These are phyloP conservation scores for Cladorrhinum samala DNA, from an alignment of 495 filamentous ascomycete genomes.

Conservation along the genomic window DNA sequence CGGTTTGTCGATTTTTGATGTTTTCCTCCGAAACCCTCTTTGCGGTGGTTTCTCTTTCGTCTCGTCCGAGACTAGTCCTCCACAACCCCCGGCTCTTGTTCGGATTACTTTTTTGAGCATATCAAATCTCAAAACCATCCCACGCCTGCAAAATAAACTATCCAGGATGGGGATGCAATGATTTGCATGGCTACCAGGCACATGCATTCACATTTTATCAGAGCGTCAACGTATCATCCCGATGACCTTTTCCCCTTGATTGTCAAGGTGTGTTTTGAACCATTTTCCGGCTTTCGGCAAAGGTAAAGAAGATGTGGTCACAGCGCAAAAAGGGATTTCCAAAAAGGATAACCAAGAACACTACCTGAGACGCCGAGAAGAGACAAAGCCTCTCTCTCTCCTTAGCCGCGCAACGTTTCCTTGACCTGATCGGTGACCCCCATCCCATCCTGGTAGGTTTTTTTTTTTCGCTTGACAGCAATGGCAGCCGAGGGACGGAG, in stretches of 20 bases:
- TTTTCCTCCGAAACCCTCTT: no score
- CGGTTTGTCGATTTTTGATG: not conserved
- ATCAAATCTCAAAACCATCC: not conserved
- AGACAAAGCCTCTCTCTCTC: not conserved
- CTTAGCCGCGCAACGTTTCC: no score
- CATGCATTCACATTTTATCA: no score
- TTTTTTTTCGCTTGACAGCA: no score
- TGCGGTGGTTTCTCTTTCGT: no score
- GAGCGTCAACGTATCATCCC: not conserved
- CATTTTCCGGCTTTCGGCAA: not conserved
- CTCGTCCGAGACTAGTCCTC: no score
- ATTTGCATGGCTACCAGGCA: no score
- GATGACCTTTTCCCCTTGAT: not conserved
- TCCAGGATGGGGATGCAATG: no score
- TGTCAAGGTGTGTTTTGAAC: not conserved
- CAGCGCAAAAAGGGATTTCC: not conserved
- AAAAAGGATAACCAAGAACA: not conserved
- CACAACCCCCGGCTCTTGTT: not conserved
- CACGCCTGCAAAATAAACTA: not conserved
- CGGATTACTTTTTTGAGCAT: not conserved
- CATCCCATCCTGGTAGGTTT: no score
- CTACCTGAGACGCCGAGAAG: not conserved
- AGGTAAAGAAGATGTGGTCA: not conserved
- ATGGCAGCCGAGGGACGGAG: not conserved
- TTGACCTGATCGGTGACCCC: no score